Evolutionary conservation across 208 protist species (phyloP).

Genomic region (Leishmania tarentolae): DNA sequence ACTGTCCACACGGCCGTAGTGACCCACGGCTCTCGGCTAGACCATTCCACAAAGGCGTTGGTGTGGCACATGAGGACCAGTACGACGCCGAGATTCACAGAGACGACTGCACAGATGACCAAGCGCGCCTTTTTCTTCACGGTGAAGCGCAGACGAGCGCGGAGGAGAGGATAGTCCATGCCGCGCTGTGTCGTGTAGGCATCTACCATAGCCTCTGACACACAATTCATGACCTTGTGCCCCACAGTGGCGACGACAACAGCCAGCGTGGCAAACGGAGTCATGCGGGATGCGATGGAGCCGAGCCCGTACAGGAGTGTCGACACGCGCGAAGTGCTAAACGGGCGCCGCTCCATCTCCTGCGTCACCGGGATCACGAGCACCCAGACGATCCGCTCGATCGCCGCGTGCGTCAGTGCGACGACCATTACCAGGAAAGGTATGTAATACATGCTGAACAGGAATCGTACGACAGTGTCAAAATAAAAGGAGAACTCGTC

Average conservation of each 20-base stretch:
- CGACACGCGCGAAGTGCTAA: slow-evolving; percentile 51
- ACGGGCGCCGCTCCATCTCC: slow-evolving; percentile 75
- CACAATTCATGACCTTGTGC: slow-evolving; percentile 77
- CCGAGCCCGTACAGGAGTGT: slow-evolving; percentile 64
- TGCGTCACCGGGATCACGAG: slow-evolving; percentile 81
- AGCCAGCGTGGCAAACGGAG: slow-evolving; percentile 69
- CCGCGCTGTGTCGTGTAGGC: slow-evolving; percentile 55
- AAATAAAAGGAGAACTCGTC: slow-evolving; percentile 74
- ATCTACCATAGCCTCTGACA: slow-evolving; percentile 81
- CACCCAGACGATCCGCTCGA: slow-evolving; percentile 86
- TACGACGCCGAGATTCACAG: slow-evolving; percentile 29
- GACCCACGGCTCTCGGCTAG: slow-evolving; percentile 38
- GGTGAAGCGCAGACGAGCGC: slow-evolving; percentile 57
- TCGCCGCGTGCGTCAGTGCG: slow-evolving; percentile 76
- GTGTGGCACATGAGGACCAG: slow-evolving; percentile 51
- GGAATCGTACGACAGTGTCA: slow-evolving; percentile 57
- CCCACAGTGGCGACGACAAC: slow-evolving; percentile 63
- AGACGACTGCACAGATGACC: slow-evolving; percentile 44
- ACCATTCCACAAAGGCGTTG: slow-evolving; percentile 48
- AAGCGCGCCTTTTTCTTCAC: slow-evolving; percentile 47
- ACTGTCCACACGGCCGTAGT: slow-evolving; percentile 25
- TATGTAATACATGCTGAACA: slow-evolving; percentile 82
- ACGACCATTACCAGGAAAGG: slow-evolving; percentile 62
- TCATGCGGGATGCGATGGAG: slow-evolving; percentile 54
- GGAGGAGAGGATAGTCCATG: slow-evolving; percentile 79